Evolutionary conservation across 306 rosid species (phyloP).

Genomic region (Prunus armeniaca): DNA sequence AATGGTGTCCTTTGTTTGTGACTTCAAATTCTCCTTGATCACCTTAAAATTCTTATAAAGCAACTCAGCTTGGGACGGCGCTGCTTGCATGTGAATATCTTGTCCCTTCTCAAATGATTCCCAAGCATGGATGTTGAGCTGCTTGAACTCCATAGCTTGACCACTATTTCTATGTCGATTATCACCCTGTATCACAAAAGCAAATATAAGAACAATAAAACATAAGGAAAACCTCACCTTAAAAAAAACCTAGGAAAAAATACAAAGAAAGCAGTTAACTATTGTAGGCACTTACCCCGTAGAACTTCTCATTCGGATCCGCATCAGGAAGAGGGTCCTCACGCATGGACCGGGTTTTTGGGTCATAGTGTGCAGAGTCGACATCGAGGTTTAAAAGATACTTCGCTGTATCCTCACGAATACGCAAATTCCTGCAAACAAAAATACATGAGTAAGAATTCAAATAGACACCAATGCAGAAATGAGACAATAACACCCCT

Average conservation of each 20-base stretch:
- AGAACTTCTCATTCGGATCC: slow-evolving; percentile 65
- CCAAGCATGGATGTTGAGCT: slow-evolving; percentile 59
- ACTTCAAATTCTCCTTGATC: slow-evolving; percentile 58
- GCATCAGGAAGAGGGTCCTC: slow-evolving; percentile 76
- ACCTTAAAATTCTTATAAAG: slow-evolving; percentile 60
- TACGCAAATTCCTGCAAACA: slow-evolving; percentile 49
- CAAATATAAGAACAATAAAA: too few species aligned
- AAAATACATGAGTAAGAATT: not conserved
- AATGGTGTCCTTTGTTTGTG: slow-evolving; percentile 54
- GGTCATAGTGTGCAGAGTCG: slow-evolving; percentile 63
- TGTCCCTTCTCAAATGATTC: slow-evolving; percentile 75
- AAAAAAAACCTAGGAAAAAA: too few species aligned
- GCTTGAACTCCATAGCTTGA: slow-evolving; percentile 67
- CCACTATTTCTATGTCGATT: slow-evolving; percentile 60
- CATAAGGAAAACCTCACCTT: too few species aligned
- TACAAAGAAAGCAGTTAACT: too few species aligned
- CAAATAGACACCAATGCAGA: not conserved
- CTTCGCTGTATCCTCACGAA: slow-evolving; percentile 64
- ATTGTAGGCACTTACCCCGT: slow-evolving; percentile 1
- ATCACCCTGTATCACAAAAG: slow-evolving; percentile 30
- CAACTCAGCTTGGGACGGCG: slow-evolving; percentile 76
- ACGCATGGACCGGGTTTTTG: slow-evolving; percentile 67
- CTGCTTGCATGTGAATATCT: slow-evolving; percentile 75
- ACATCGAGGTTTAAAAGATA: slow-evolving; percentile 63
- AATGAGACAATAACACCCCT: not conserved